Conservation (phyloP, 257 asterid genomes). For the Solanum ossicruentum region DNA sequence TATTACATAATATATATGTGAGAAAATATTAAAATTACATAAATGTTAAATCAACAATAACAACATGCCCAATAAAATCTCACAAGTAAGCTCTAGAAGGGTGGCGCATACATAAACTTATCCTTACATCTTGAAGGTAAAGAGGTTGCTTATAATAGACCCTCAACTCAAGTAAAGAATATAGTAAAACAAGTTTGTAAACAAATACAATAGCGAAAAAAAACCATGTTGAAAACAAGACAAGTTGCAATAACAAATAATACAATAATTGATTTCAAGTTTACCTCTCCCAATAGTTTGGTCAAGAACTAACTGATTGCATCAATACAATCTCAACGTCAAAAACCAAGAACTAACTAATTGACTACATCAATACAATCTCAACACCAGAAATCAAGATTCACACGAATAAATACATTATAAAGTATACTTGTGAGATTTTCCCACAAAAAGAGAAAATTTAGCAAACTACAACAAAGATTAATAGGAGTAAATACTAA, state of each 20-base stretch:
- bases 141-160: neutral
- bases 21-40: neutral
- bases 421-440: neutral
- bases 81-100: neutral
- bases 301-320: slow-evolving; percentile 28
- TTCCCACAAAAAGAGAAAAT: neutral
- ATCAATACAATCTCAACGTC: neutral
- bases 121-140: neutral
- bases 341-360: neutral
- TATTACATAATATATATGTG: neutral
- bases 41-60: neutral
- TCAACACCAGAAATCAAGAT: neutral
- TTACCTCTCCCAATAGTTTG: slow-evolving; percentile 65
- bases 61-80: neutral
- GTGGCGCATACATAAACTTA: neutral
- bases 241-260: neutral
- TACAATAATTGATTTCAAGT: neutral
- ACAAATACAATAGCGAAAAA: neutral
- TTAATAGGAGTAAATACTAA: neutral
- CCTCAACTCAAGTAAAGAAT: neutral
- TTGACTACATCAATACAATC: neutral
- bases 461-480: neutral
- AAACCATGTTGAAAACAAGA: neutral
- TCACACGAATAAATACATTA: neutral
- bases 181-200: neutral